These are phyloP conservation scores for Wickerhamomyces sp. DNA, from an alignment of 1,139 yeast species.

Conservation along the genomic window DNA sequence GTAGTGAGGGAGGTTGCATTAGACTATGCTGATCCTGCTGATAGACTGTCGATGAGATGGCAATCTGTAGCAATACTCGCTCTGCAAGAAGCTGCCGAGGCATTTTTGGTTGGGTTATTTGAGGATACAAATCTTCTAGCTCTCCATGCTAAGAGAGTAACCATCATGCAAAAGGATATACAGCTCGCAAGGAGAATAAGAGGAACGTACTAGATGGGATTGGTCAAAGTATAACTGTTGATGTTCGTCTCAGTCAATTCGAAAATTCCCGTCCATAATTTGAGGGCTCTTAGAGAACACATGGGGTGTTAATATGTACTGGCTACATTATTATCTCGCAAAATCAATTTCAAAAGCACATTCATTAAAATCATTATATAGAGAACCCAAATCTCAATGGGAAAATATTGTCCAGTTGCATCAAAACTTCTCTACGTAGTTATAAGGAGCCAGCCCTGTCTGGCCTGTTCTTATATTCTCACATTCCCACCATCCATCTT, in stretches of 20 bases:
- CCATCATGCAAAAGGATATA: constrained; percentile 91
- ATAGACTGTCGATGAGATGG: constrained; percentile 70
- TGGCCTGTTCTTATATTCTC: constrained; percentile 58
- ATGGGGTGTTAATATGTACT: too few relatives aligned
- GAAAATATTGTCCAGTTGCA: neutral
- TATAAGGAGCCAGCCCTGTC: constrained; percentile 80
- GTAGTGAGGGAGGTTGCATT: constrained; percentile 74
- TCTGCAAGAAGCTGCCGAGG: constrained; percentile 90
- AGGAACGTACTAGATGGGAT: constrained; percentile 36
- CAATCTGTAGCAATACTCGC: constrained; percentile 86
- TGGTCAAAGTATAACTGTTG: neutral
- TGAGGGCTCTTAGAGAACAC: too few relatives aligned
- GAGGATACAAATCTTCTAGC: constrained; percentile 93
- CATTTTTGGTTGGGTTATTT: constrained; percentile 75
- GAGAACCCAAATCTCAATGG: neutral
- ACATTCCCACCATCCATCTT: constrained; percentile 88
- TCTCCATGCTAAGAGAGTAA: constrained; percentile 87
- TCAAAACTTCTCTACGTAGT: constrained; percentile 40
- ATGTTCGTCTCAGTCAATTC: too few relatives aligned
- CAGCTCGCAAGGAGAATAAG: constrained; percentile 87
- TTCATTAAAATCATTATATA: too few relatives aligned
- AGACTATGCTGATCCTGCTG: constrained; percentile 48
- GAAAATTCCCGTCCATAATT: too few relatives aligned
- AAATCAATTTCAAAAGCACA: too few relatives aligned
- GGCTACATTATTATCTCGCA: too few relatives aligned